phyloP scores from a whole-genome alignment of 139 green algal genomes.

The Coelastrella sp. region DNA sequence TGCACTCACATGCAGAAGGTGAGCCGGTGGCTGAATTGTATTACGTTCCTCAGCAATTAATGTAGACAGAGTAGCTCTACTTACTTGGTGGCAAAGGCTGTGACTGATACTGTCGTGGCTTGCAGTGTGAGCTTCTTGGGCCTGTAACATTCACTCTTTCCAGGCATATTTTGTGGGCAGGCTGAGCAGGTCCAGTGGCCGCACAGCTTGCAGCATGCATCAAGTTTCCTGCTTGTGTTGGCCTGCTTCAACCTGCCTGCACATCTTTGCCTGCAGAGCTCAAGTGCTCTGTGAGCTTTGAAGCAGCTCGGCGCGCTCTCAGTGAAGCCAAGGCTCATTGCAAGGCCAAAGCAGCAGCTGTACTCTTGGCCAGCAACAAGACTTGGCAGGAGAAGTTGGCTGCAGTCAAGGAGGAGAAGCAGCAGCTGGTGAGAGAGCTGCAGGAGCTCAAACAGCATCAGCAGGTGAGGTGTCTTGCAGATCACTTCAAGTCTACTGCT shows the following conservation, averaged over 20 bases:
- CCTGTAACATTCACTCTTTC: no score
- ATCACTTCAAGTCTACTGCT: no score
- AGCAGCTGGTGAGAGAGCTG: conserved; percentile 18
- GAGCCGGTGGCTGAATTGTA: no score
- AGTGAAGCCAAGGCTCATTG: conserved; percentile 35
- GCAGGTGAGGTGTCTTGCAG: background rate
- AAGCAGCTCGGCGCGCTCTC: conserved; percentile 28
- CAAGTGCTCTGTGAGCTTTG: conserved; percentile 40
- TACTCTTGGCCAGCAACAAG: conserved; percentile 25
- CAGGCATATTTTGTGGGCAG: background rate
- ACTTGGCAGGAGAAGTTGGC: conserved; percentile 22
- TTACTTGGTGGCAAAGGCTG: no score
- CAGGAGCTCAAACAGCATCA: conserved; percentile 13
- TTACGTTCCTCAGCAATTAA: no score
- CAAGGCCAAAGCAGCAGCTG: conserved; percentile 37
- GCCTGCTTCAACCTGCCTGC: background rate
- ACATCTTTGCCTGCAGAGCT: conserved; percentile 23
- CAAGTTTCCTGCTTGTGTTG: background rate
- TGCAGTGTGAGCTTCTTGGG: no score
- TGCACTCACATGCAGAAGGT: conserved; percentile 45
- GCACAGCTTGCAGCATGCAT: background rate
- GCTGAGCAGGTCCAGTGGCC: background rate
- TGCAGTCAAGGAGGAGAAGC: background rate
- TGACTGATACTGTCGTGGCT: no score
- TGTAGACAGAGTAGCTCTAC: no score